These are phyloP conservation scores for Sporisorium reilianum DNA, from an alignment of 1,284 basidiomycete genomes.

Conservation along the genomic window DNA sequence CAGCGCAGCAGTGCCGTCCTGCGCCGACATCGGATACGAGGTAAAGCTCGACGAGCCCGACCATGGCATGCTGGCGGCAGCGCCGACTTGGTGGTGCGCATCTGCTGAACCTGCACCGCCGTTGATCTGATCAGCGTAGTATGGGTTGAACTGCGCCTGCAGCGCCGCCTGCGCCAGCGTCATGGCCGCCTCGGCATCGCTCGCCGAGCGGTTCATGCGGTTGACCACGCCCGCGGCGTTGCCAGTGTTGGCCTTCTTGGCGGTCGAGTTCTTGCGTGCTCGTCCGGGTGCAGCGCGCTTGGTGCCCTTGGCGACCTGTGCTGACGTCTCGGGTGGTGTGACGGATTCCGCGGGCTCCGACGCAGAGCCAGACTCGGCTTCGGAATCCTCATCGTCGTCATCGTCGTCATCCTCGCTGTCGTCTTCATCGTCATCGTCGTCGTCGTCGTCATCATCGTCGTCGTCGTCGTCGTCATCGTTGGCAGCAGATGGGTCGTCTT, in stretches of 20 bases:
- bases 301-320: slow-evolving; percentile 40
- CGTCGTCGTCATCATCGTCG: slow-evolving; percentile 54
- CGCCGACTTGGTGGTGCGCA: slow-evolving; percentile 10
- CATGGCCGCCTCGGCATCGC: slow-evolving; percentile 61
- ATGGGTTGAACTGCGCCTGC: slow-evolving; percentile 53
- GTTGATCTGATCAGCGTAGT: slow-evolving; percentile 44
- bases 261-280: slow-evolving; percentile 41
- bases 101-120: slow-evolving; percentile 12
- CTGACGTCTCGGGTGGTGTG: slow-evolving; percentile 38
- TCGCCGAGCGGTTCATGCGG: slow-evolving; percentile 54
- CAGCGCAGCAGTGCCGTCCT: slow-evolving; percentile 45
- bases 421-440: slow-evolving; percentile 51
- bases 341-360: slow-evolving; percentile 38
- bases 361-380: slow-evolving; percentile 38
- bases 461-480: slow-evolving; percentile 46
- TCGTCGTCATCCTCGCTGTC: slow-evolving; percentile 39
- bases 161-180: slow-evolving; percentile 58
- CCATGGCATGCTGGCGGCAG: slow-evolving; percentile 31
- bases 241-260: slow-evolving; percentile 49
- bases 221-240: slow-evolving; percentile 40
- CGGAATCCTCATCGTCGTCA: slow-evolving; percentile 18
- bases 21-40: slow-evolving; percentile 44
- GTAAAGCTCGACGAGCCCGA: slow-evolving; percentile 24
- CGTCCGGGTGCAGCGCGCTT: slow-evolving; percentile 43
- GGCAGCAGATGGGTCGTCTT: slow-evolving; percentile 20